These are phyloP conservation scores for Phytophthora tentaculata DNA, from an alignment of 352 stramenopile species.

Conservation along the genomic window DNA sequence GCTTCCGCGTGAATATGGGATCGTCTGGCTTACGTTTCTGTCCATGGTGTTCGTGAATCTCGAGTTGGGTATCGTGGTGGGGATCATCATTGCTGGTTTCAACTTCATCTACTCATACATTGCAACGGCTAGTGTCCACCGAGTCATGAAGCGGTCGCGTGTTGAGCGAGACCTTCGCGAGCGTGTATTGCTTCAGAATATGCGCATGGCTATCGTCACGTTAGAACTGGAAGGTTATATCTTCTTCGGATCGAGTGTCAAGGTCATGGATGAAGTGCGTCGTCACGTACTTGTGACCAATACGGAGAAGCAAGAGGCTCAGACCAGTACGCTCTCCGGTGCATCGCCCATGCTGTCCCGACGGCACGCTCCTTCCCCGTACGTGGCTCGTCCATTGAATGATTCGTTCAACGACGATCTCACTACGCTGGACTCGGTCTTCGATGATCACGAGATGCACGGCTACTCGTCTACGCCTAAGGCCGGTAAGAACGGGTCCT, in stretches of 20 bases:
- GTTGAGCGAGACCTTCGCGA: conserved; percentile 84
- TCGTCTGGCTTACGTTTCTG: conserved; percentile 94
- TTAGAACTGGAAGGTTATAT: conserved; percentile 88
- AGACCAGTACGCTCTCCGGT: conserved; percentile 30
- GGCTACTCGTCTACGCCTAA: conserved; percentile 51
- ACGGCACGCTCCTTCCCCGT: conserved; percentile 29
- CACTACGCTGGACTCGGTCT: conserved; percentile 65
- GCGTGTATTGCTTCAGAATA: conserved; percentile 69
- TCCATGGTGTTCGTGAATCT: conserved; percentile 95
- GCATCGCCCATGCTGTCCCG: conserved; percentile 30
- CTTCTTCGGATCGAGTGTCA: conserved; percentile 88
- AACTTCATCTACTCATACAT: conserved; percentile 91
- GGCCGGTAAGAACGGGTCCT: conserved; percentile 26
- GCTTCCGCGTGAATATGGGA: conserved; percentile 91
- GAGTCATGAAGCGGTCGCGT: conserved; percentile 82
- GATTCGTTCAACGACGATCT: conserved; percentile 54
- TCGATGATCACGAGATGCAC: conserved; percentile 44
- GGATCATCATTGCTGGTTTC: conserved; percentile 90
- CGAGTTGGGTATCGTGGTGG: conserved; percentile 94
- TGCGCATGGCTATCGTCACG: conserved; percentile 85
- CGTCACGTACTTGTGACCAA: conserved; percentile 78
- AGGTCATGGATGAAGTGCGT: conserved; percentile 89
- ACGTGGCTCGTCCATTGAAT: conserved; percentile 38
- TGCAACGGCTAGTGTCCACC: conserved; percentile 66
- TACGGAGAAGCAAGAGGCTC: conserved; percentile 38